Evolutionary conservation across 106 monocot genomes (phyloP).

Genomic region (Triglochin maritima): DNA sequence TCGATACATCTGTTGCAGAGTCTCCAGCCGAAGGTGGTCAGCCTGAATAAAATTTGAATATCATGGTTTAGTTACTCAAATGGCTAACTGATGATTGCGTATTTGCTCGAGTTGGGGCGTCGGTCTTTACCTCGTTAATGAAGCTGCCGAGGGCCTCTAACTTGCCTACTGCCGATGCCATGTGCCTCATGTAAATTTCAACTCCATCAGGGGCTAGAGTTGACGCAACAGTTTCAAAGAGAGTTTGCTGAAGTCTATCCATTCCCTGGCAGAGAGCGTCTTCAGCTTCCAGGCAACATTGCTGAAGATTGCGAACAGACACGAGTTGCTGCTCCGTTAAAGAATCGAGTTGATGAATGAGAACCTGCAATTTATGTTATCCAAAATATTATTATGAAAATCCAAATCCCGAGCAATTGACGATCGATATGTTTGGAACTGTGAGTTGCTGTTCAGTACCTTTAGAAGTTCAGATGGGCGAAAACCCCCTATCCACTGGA

Average conservation of each 20-base stretch:
- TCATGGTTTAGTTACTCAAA: no score
- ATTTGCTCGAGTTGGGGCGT: no score
- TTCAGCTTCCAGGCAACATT: conserved; percentile 71
- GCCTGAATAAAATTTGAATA: conserved; percentile 29
- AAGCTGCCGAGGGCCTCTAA: conserved; percentile 55
- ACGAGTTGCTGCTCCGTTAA: conserved; percentile 49
- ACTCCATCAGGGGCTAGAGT: conserved; percentile 25
- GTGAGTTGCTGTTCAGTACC: conserved; percentile 19
- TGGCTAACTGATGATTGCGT: no score
- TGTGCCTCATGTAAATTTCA: conserved; percentile 51
- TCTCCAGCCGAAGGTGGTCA: conserved; percentile 50
- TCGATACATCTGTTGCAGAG: conserved; percentile 55
- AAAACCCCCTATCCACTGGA: conserved; percentile 94
- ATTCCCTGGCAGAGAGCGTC: conserved; percentile 75
- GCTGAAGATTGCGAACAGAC: conserved; percentile 35
- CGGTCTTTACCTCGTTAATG: conserved; percentile 47
- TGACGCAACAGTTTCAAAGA: conserved; percentile 39
- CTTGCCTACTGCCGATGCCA: conserved; percentile 57
- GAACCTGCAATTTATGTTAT: conserved; percentile 32
- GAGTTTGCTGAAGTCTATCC: conserved; percentile 77
- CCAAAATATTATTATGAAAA: background rate
- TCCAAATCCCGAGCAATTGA: background rate
- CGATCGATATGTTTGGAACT: background rate
- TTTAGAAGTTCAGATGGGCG: conserved; percentile 90
- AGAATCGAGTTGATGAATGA: conserved; percentile 51